Base-by-base conservation (phyloP, 805 yeast species). In the Yarrowia sp. region DNA sequence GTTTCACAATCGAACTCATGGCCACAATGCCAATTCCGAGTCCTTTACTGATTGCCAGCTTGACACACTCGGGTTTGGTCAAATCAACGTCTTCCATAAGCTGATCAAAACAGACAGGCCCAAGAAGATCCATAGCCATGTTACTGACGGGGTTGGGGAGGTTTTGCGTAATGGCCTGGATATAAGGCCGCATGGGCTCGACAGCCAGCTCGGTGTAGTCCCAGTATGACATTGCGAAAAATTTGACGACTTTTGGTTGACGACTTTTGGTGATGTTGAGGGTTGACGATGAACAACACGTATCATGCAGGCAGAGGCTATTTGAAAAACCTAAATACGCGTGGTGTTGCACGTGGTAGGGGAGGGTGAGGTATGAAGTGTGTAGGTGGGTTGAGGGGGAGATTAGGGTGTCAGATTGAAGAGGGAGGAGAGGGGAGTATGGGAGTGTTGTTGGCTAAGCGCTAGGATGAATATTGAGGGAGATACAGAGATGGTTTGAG, bases 1-100 rank as follows among this genome's bases (percentile, higher is more conserved):
- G 67, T 66, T 79, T 79, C 43, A 78, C 75, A 18, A 78, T 69
- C 2, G 79, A 73, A 1, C 80, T 74, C 53, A 75, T 70, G 1
- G 72, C 68, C 43, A 79, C 73, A 36, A 79, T 76, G 6, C 76
- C 80, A 39, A 76, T 62, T 31, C 79, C 75, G 28, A 79, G 61
- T 0, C 75, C 69, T 63, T 75, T 75, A 10, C 78, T 68, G 22
- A 78, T 51, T 15, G 76, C 75, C 10, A 66, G 66, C 42, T 72
- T 71, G 15, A 76, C 58, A 36, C 78, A 72, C 8, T 68, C 68
- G 10, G 72, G 70, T 17, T 64, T 22, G 17, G 70, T 69, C 60
- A 72, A 67, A 47, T 68, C 71, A 35, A 68, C 73, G 41, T 70
- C 67, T 18, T 67, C 65, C 36, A 72, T 39, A 60, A 72, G 66